Base-by-base conservation (phyloP, 139 green algal genomes). In the Mesotaenium endlicherianum region DNA sequence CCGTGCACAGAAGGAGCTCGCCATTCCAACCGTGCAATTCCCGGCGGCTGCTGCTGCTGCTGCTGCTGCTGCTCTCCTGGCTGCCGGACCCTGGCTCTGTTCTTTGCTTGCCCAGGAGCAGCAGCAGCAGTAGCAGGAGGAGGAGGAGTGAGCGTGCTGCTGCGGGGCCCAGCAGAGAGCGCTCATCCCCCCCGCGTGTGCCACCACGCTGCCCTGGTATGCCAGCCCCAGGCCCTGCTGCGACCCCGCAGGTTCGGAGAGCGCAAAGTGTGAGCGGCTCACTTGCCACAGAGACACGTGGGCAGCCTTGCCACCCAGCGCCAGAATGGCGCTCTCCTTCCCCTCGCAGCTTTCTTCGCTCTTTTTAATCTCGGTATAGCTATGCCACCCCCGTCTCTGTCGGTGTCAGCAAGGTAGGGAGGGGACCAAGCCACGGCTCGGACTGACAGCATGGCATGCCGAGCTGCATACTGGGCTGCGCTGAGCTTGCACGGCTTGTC, bases 341-440 rank as follows among this genome's bases (percentile, higher is more conserved):
- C n/a, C n/a, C n/a, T n/a, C n/a, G n/a, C n/a, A 47, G 11, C 8
- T 8, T 38, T 72, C 11, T 38, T 11, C 11, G 36, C 26, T 26
- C 50, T 26, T 64, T 26, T 64, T 26, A 20, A 20, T 64, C 50
- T 64, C 50, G 20, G 20, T 64, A 20, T 64, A 20, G 20, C 50
- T 64, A 20, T 64, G 20, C 50, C 50, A 34, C 50, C 26, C 50
- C 50, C 26, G 20, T 64, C 50, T 26, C 50, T 64, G 20, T 72
- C 8, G 8, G 5, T 72, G 36, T 72, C 43, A 38, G 6, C 8
- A 72, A 14, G 60, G 6, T 38, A 72, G 43, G 6, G 6, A 11
- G 60, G 60, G 20, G 60, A 72, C 60, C 60, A 72, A 72, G 60
- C 60, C 36, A 72, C 11, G 41, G 60, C 60, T 14, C 41, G 43